Evolutionary conservation across 2,329 filamentous ascomycete genomes (phyloP).

Genomic region (Diaporthe sp.): DNA sequence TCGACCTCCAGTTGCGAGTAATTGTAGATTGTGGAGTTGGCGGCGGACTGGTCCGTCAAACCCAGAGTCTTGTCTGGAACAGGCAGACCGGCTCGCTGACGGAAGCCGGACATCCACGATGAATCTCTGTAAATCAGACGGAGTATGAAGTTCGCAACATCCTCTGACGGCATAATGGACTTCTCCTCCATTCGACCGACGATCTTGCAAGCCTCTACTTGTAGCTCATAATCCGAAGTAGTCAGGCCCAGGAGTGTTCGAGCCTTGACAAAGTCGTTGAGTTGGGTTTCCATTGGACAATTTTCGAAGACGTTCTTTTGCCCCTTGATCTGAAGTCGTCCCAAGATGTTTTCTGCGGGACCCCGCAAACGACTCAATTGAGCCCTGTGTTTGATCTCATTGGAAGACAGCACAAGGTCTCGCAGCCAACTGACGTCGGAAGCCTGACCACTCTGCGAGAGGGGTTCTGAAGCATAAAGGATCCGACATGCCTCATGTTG

Average conservation of each 20-base stretch:
- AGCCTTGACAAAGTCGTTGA: conserved; percentile 63
- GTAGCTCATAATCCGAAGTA: conserved; percentile 68
- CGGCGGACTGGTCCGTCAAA: conserved; percentile 63
- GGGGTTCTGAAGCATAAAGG: conserved; percentile 63
- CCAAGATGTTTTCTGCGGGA: conserved; percentile 58
- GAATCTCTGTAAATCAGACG: conserved; percentile 61
- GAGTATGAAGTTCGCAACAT: conserved; percentile 66
- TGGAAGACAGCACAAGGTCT: conserved; percentile 65
- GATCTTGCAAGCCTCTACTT: conserved; percentile 68
- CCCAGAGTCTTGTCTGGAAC: conserved; percentile 60
- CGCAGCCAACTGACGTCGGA: conserved; percentile 64
- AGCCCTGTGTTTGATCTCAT: conserved; percentile 54
- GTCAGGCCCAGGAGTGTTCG: conserved; percentile 66
- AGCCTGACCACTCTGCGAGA: conserved; percentile 51
- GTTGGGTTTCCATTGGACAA: conserved; percentile 65
- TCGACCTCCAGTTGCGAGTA: conserved; percentile 66
- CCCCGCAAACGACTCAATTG: conserved; percentile 59
- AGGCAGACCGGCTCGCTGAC: conserved; percentile 66
- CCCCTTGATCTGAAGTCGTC: conserved; percentile 65
- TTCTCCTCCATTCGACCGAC: conserved; percentile 66
- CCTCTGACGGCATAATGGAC: conserved; percentile 59
- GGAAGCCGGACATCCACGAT: conserved; percentile 66
- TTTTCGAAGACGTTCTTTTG: conserved; percentile 67
- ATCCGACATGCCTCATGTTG: conserved; percentile 69
- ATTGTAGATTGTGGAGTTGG: conserved; percentile 70